Evolutionary conservation across 2,329 filamentous ascomycete species (phyloP).

Genomic region (Trichophaea hybrida): DNA sequence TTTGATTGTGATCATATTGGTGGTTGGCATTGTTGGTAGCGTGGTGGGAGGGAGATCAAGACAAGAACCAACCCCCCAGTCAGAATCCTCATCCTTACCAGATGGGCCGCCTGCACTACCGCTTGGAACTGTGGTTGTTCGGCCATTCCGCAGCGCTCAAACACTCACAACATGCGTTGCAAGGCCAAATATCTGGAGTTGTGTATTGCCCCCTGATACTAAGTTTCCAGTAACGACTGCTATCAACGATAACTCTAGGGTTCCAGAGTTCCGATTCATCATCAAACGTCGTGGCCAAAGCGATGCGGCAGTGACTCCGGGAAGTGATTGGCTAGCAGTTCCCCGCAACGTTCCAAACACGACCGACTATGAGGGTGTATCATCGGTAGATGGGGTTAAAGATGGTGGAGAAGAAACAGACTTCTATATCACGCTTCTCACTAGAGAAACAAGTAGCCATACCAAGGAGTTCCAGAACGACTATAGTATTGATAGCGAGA

Average conservation of each 20-base stretch:
- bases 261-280: constrained; percentile 16
- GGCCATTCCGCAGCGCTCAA: constrained; percentile 1
- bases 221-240: constrained; percentile 6
- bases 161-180: constrained; percentile 7
- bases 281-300: constrained; percentile 3
- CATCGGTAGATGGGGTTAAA: constrained; percentile 7
- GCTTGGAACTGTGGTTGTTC: constrained; percentile 1
- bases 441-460: background rate
- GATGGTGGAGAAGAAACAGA: constrained; percentile 12
- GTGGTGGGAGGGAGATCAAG: background rate
- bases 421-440: constrained; percentile 13
- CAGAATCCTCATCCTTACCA: constrained; percentile 2
- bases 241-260: background rate
- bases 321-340: constrained; percentile 1
- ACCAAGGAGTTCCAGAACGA: background rate
- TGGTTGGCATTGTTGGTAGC: background rate
- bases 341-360: constrained; percentile 3
- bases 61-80: constrained; percentile 6
- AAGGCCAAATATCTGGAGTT: constrained; percentile 13
- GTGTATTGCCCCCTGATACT: constrained; percentile 12
- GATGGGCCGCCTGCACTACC: constrained; percentile 11
- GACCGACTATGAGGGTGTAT: constrained; percentile 10
- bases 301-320: background rate
- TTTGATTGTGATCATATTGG: background rate
- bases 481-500: background rate